Percentiles rank a stretch among this genome's conserved stretches.
These are phyloP conservation scores for Mucor circinelloides DNA, from an alignment of 371 early-diverging fungal genomes.

Conservation along the genomic window DNA sequence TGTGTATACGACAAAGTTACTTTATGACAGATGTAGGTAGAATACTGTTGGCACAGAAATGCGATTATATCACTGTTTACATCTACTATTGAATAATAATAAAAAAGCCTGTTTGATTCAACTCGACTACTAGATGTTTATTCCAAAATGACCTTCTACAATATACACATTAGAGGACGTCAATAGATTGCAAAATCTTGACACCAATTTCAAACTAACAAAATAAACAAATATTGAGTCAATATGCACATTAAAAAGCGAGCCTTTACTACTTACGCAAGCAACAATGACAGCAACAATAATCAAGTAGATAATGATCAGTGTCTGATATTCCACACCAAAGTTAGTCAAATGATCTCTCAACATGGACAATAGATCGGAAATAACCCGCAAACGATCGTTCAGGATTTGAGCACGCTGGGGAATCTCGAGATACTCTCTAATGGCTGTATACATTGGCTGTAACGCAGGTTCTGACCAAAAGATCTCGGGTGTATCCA, in stretches of 20 bases:
- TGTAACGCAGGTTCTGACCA: constrained; percentile 59
- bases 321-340: constrained; percentile 65
- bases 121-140: background rate
- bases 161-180: constrained; percentile 25
- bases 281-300: constrained; percentile 64
- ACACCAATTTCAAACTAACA: constrained; percentile 55
- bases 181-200: constrained; percentile 46
- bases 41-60: too few relatives aligned
- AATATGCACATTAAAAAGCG: background rate
- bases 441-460: constrained; percentile 54
- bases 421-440: constrained; percentile 76
- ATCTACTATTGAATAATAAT: too few relatives aligned
- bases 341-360: constrained; percentile 72
- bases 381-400: constrained; percentile 78
- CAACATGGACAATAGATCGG: constrained; percentile 83
- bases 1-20: too few relatives aligned
- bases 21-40: too few relatives aligned
- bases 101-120: too few relatives aligned
- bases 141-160: background rate
- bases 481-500: constrained; percentile 62
- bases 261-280: constrained; percentile 45
- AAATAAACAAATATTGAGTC: background rate
- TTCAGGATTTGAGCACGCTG: constrained; percentile 85
- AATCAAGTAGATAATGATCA: constrained; percentile 70
- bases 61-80: background rate